Evolutionary conservation across 352 stramenopile genomes (phyloP).

Genomic region (Ophiocytium majus): DNA sequence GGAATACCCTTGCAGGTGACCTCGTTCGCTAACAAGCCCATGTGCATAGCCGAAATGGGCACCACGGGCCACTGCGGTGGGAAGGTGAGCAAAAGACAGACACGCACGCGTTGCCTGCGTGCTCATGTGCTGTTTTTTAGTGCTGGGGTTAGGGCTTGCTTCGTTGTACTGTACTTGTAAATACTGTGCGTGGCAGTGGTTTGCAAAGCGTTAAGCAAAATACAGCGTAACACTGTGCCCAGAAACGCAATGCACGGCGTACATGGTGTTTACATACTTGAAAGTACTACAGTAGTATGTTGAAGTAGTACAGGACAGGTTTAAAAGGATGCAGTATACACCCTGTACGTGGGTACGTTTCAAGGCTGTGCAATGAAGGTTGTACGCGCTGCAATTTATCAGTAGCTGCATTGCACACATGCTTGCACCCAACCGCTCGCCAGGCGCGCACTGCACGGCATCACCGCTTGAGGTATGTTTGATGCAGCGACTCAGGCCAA

Average conservation of each 20-base stretch:
- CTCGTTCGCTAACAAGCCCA: not conserved
- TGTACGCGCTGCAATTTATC: no score
- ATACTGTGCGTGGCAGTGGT: not conserved
- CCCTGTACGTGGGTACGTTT: no score
- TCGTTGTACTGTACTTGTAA: not conserved
- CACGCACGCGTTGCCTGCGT: no score
- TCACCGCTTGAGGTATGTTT: no score
- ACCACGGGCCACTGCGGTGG: not conserved
- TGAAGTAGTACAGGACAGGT: no score
- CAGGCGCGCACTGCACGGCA: no score
- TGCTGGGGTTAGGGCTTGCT: not conserved
- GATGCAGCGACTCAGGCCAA: not conserved
- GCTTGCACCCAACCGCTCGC: no score
- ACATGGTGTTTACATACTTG: not conserved
- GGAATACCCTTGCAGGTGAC: not conserved
- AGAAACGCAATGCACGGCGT: not conserved
- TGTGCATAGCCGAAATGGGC: not conserved
- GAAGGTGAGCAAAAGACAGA: no score
- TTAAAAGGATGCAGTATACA: no score
- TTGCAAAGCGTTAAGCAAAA: not conserved
- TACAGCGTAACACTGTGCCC: not conserved
- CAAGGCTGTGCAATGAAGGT: no score
- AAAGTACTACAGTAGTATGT: no score
- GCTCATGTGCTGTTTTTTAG: not conserved
- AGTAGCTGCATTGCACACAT: no score